Conservation (phyloP, 768 basidiomycete species). For the Serendipita indica region DNA sequence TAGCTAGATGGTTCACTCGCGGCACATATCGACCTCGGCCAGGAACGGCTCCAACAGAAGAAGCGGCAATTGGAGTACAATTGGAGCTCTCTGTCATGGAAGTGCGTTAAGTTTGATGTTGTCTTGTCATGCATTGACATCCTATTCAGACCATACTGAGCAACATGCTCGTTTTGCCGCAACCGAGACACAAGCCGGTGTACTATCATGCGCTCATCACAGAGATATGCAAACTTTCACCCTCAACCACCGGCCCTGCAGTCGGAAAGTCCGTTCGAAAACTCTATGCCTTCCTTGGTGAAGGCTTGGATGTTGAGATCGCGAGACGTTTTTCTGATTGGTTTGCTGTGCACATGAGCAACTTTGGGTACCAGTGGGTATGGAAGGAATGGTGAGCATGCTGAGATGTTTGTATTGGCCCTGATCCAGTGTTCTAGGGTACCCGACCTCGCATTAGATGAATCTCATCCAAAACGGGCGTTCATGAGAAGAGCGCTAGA, state of each 20-base stretch:
- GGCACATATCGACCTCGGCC: conserved; percentile 78
- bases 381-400: conserved; percentile 93
- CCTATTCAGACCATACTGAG: conserved; percentile 52
- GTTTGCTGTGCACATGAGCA: conserved; percentile 94
- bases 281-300: conserved; percentile 62
- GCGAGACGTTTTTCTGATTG: conserved; percentile 77
- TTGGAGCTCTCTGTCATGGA: conserved; percentile 81
- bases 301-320: conserved; percentile 77
- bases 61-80: conserved; percentile 42
- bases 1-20: conserved; percentile 64
- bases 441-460: conserved; percentile 57
- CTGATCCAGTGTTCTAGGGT: conserved; percentile 39
- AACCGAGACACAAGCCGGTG: conserved; percentile 56
- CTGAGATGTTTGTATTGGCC: neutral
- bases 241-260: conserved; percentile 83
- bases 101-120: conserved; percentile 27
- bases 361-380: conserved; percentile 96
- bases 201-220: conserved; percentile 84
- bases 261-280: conserved; percentile 91
- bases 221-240: conserved; percentile 89
- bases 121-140: neutral
- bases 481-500: conserved; percentile 82
- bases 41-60: conserved; percentile 36
- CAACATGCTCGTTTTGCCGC: conserved; percentile 60
- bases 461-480: conserved; percentile 70